Percentiles rank a stretch among this genome's conserved stretches.
These are phyloP conservation scores for Colletotrichum sp. DNA, from an alignment of 2,329 filamentous ascomycete genomes.

Conservation along the genomic window DNA sequence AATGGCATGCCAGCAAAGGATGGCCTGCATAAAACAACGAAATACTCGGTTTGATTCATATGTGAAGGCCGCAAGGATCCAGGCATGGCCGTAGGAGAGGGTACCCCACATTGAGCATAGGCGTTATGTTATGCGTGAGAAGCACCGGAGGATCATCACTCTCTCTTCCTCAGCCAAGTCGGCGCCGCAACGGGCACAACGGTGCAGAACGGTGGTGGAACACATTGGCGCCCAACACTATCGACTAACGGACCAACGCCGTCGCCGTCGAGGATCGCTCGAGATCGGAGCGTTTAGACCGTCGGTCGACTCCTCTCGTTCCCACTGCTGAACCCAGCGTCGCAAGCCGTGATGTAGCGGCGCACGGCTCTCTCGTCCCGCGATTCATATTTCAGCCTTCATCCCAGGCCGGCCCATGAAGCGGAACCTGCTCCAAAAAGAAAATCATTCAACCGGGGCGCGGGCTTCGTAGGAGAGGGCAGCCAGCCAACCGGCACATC, in stretches of 20 bases:
- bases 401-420: background rate
- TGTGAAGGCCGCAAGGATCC: background rate
- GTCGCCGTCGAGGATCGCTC: background rate
- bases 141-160: background rate
- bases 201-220: background rate
- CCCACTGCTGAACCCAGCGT: background rate
- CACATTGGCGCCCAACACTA: background rate
- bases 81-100: background rate
- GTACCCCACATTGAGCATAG: background rate
- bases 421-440: background rate
- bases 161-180: background rate
- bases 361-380: constrained; percentile 4
- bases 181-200: background rate
- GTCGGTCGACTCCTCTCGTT: background rate
- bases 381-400: constrained; percentile 15
- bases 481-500: constrained; percentile 19
- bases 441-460: background rate
- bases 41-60: background rate
- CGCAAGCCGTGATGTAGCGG: background rate
- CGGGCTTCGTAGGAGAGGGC: background rate
- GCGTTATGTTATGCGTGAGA: background rate
- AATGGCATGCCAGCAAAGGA: background rate
- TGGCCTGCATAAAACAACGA: background rate
- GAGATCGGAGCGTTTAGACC: constrained; percentile 3
- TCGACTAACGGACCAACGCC: background rate